Conservation (phyloP, 495 filamentous ascomycete species). For the Evernia prunastri region DNA sequence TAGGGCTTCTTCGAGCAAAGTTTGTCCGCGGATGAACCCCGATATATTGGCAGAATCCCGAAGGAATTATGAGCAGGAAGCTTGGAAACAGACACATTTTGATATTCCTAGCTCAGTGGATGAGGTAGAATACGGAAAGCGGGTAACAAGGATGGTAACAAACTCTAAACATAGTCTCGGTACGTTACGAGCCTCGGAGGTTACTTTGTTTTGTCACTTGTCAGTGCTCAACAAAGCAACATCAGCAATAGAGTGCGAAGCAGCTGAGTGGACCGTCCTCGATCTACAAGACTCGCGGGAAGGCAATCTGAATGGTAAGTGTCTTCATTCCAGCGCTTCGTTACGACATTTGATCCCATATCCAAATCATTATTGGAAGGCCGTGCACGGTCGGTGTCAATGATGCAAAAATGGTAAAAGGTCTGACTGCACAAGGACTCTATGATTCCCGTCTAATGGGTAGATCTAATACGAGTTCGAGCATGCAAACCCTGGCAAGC, state of each 20-base stretch:
- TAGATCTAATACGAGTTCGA: conserved; percentile 3
- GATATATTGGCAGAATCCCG: neutral
- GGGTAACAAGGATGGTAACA: too few species aligned
- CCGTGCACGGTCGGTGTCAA: conserved; percentile 30
- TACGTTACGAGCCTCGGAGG: too few species aligned
- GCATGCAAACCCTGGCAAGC: conserved; percentile 9
- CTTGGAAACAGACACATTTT: neutral
- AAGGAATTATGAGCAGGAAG: neutral
- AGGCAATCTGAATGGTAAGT: neutral
- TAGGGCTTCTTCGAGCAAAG: neutral
- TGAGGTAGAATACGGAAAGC: neutral
- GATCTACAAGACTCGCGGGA: neutral
- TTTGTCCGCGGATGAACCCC: neutral
- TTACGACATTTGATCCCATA: neutral
- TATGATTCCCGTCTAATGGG: conserved; percentile 27
- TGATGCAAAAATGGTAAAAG: conserved; percentile 62
- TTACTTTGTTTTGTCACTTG: too few species aligned
- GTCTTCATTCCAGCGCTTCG: neutral
- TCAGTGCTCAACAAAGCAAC: neutral
- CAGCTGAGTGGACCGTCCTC: neutral
- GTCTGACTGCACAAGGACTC: conserved; percentile 42
- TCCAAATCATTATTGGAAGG: neutral
- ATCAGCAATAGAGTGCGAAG: neutral
- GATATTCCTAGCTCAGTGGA: neutral
- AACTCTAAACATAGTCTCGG: too few species aligned